Evolutionary conservation across 2,329 filamentous ascomycete genomes (phyloP).

Genomic region (Talaromyces albobiverticillius): DNA sequence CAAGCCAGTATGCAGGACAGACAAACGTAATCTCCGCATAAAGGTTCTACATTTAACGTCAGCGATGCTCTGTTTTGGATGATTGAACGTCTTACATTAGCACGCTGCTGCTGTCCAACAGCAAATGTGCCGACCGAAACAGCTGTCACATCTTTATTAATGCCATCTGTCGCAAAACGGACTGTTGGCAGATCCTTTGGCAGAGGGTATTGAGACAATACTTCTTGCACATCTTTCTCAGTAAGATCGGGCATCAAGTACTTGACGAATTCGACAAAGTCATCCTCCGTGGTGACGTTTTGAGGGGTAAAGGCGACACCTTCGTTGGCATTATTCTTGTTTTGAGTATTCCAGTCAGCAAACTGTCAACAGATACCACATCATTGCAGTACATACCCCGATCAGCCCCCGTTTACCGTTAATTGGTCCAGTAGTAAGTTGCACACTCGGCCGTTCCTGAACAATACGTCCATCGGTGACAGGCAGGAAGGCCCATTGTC

Average conservation of each 20-base stretch:
- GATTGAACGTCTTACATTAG: constrained; percentile 28
- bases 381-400: constrained; percentile 23
- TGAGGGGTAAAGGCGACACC: constrained; percentile 39
- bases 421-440: constrained; percentile 44
- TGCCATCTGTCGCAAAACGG: constrained; percentile 36
- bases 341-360: background rate
- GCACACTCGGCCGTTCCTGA: constrained; percentile 44
- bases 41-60: constrained; percentile 38
- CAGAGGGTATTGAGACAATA: constrained; percentile 39
- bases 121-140: constrained; percentile 49
- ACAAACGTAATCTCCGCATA: constrained; percentile 56
- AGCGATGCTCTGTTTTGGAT: no score
- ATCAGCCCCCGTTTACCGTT: constrained; percentile 31
- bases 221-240: constrained; percentile 37
- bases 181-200: constrained; percentile 22
- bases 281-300: constrained; percentile 12
- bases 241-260: constrained; percentile 43
- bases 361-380: constrained; percentile 39
- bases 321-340: constrained; percentile 43
- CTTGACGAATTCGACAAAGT: constrained; percentile 11
- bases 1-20: constrained; percentile 57
- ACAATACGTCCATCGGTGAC: constrained; percentile 51
- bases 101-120: constrained; percentile 55
- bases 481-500: constrained; percentile 46
- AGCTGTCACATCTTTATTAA: constrained; percentile 40